Conservation (phyloP, 495 filamentous ascomycete genomes). For the Penicillium coprophilum region DNA sequence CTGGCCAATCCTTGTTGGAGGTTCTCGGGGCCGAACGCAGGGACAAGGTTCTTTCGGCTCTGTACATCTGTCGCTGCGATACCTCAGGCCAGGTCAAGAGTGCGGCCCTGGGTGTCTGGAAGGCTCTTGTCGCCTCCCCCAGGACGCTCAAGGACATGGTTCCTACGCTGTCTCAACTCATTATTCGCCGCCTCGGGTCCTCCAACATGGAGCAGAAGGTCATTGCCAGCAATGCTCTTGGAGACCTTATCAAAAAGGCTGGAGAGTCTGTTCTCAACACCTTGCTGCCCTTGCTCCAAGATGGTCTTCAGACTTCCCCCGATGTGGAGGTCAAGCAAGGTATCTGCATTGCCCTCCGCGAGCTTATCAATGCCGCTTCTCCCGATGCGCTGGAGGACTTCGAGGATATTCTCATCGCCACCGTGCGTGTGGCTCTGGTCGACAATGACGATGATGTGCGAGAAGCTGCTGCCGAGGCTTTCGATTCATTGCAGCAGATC, state of each 20-base stretch:
- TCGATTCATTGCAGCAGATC: conserved; percentile 89
- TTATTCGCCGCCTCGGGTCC: conserved; percentile 91
- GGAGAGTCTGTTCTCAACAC: conserved; percentile 89
- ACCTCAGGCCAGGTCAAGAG: conserved; percentile 88
- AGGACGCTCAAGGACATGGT: conserved; percentile 92
- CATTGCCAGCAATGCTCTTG: conserved; percentile 94
- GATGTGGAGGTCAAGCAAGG: conserved; percentile 96
- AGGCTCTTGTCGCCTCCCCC: conserved; percentile 90
- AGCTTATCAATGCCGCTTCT: conserved; percentile 90
- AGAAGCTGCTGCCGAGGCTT: conserved; percentile 95
- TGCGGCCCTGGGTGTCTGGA: conserved; percentile 93
- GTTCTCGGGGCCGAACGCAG: conserved; percentile 92
- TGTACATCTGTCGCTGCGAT: conserved; percentile 98
- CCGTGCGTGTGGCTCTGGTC: conserved; percentile 89
- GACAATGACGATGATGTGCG: conserved; percentile 86
- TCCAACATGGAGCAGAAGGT: conserved; percentile 98
- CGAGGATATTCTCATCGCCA: conserved; percentile 90
- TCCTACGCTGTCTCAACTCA: conserved; percentile 87
- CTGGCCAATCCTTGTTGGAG: conserved; percentile 86
- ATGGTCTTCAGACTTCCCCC: conserved; percentile 81
- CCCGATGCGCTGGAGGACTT: conserved; percentile 88
- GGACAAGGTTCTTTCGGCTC: conserved; percentile 88
- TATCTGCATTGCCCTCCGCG: conserved; percentile 92
- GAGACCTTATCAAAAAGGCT: conserved; percentile 93
- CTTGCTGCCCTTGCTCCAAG: conserved; percentile 86